A percentile compares a stretch with the other conserved stretches of the same genome.
phyloP scores from a whole-genome alignment of 208 protist species.

The Crithidia thermophila region DNA sequence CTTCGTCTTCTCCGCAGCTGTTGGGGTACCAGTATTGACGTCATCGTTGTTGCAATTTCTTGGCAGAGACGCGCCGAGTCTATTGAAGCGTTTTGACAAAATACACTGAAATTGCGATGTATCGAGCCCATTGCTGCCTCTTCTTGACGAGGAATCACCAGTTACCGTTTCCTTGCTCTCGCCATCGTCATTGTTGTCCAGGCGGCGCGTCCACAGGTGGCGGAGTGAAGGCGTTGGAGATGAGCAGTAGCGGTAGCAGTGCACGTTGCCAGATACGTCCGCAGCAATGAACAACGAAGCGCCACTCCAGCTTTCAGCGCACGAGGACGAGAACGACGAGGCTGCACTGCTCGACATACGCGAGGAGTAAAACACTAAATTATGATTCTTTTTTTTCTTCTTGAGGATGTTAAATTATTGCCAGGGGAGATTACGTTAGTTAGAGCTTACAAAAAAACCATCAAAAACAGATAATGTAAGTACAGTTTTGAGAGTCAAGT shows the following conservation, averaged over 20 bases:
- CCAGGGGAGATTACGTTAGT: too few species aligned
- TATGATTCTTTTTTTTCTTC: too few species aligned
- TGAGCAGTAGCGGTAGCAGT: constrained; percentile 18
- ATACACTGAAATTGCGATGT: constrained; percentile 16
- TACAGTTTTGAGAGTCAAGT: too few species aligned
- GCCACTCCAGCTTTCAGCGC: neutral
- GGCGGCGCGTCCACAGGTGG: constrained; percentile 7
- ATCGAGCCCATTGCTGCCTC: neutral
- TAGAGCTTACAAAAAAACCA: too few species aligned
- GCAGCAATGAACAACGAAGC: constrained; percentile 12
- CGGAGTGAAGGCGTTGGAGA: neutral
- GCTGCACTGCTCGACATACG: neutral
- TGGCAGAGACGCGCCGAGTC: too few species aligned
- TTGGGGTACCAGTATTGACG: neutral
- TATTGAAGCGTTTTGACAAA: constrained; percentile 19
- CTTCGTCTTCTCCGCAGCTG: neutral
- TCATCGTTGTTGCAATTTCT: neutral
- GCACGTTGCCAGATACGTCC: constrained; percentile 19
- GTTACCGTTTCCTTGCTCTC: too few species aligned
- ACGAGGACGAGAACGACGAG: neutral
- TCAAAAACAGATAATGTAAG: too few species aligned
- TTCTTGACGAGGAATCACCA: too few species aligned
- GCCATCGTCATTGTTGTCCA: neutral
- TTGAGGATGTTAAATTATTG: too few species aligned
- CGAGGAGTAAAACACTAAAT: neutral